Conservation (phyloP, 1,284 basidiomycete genomes). For the Acaromyces ingoldii region DNA sequence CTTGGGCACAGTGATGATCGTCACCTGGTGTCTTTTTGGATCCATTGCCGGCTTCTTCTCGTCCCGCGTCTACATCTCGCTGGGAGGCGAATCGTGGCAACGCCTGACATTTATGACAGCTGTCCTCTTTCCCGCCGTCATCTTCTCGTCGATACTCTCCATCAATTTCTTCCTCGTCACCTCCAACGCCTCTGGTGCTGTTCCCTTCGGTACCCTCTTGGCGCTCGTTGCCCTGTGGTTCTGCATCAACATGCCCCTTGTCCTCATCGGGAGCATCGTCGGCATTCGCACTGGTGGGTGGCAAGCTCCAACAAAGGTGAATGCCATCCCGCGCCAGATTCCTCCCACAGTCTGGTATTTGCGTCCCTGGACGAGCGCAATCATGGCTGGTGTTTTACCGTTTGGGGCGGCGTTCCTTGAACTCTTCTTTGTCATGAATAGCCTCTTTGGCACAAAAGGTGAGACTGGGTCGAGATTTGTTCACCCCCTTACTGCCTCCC, state of each 20-base stretch:
- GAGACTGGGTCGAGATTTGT: too few relatives aligned
- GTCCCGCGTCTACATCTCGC: conserved; percentile 72
- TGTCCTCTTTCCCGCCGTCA: conserved; percentile 77
- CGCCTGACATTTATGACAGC: conserved; percentile 84
- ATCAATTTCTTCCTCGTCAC: conserved; percentile 59
- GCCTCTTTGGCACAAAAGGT: conserved; percentile 77
- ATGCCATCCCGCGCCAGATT: conserved; percentile 70
- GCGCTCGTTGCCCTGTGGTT: conserved; percentile 91
- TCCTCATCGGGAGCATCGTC: conserved; percentile 60
- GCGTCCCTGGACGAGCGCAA: conserved; percentile 61
- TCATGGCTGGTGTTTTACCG: conserved; percentile 84
- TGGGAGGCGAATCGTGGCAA: conserved; percentile 74
- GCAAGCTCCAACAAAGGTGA: conserved; percentile 78
- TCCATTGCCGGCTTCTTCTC: conserved; percentile 85
- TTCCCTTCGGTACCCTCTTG: conserved; percentile 88
- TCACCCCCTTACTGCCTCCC: neutral
- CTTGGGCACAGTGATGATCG: conserved; percentile 90
- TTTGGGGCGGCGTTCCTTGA: conserved; percentile 97
- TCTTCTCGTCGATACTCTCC: conserved; percentile 35
- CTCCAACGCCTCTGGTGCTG: conserved; percentile 85
- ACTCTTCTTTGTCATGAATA: conserved; percentile 87
- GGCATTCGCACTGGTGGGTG: conserved; percentile 82
- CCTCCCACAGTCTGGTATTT: conserved; percentile 52
- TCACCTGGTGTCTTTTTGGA: conserved; percentile 92
- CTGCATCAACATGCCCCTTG: conserved; percentile 79